These are phyloP conservation scores for Podila epicladia DNA, from an alignment of 192 early-diverging fungal species.

Conservation along the genomic window DNA sequence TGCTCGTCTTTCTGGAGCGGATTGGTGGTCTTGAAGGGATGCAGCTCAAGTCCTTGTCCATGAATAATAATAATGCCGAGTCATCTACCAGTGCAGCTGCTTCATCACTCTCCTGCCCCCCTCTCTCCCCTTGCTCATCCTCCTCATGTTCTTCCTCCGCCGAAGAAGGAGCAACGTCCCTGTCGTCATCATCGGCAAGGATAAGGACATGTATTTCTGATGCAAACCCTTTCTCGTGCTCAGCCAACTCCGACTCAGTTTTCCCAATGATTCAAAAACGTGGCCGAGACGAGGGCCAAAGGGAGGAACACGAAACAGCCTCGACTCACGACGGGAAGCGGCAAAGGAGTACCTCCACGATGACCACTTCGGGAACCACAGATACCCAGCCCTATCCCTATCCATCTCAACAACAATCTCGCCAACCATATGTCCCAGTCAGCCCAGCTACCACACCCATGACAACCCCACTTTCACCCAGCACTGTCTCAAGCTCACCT, in stretches of 20 bases:
- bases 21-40: constrained; percentile 56
- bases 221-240: background rate
- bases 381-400: background rate
- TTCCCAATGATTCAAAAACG: constrained; percentile 6
- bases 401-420: background rate
- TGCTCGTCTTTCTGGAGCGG: constrained; percentile 80
- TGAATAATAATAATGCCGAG: background rate
- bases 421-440: background rate
- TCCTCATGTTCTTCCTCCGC: background rate
- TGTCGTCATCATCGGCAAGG: background rate
- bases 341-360: background rate
- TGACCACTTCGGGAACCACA: background rate
- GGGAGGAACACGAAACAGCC: background rate
- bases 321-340: background rate
- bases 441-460: background rate
- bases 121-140: constrained; percentile 2
- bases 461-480: background rate
- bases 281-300: background rate
- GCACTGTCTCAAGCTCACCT: background rate
- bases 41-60: constrained; percentile 14
- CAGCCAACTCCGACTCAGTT: background rate
- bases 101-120: background rate
- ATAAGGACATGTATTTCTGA: background rate
- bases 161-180: background rate
- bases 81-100: background rate